Evolutionary conservation across 345 rosid species (phyloP).

Genomic region (Populus euphratica): DNA sequence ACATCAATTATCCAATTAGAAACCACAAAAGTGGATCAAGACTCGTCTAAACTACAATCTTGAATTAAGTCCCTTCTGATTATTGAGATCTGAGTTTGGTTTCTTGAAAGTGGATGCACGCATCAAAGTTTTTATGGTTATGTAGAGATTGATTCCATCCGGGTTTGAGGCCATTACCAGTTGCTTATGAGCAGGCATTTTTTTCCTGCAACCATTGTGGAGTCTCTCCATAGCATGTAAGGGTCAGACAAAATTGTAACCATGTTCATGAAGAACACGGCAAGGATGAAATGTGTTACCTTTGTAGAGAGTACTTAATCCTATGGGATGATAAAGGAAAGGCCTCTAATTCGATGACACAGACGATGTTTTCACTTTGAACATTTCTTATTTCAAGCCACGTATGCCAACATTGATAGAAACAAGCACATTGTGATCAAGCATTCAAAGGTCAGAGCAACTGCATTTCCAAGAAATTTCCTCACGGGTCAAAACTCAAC

Average conservation of each 20-base stretch:
- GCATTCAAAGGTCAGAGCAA: not conserved
- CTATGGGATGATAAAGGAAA: not conserved
- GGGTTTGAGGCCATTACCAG: not conserved
- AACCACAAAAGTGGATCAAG: not conserved
- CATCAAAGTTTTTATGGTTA: not conserved
- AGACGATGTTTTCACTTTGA: no score
- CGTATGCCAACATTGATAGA: not conserved
- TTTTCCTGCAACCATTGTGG: not conserved
- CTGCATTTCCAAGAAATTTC: constrained; percentile 15
- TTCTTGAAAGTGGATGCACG: not conserved
- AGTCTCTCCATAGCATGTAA: not conserved
- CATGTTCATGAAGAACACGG: not conserved
- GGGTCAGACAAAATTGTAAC: not conserved
- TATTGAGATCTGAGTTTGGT: not conserved
- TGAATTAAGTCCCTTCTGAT: not conserved
- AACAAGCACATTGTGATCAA: not conserved
- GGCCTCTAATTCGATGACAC: not conserved
- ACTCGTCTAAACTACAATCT: not conserved
- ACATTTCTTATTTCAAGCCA: not conserved
- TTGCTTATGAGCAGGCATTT: no score
- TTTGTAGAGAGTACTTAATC: not conserved
- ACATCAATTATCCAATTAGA: not conserved
- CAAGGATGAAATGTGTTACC: not conserved
- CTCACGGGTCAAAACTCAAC: not conserved
- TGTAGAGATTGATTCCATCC: not conserved